Base-by-base conservation (phyloP, 1,284 basidiomycete species). In the Pulchroboletus neoregius region DNA sequence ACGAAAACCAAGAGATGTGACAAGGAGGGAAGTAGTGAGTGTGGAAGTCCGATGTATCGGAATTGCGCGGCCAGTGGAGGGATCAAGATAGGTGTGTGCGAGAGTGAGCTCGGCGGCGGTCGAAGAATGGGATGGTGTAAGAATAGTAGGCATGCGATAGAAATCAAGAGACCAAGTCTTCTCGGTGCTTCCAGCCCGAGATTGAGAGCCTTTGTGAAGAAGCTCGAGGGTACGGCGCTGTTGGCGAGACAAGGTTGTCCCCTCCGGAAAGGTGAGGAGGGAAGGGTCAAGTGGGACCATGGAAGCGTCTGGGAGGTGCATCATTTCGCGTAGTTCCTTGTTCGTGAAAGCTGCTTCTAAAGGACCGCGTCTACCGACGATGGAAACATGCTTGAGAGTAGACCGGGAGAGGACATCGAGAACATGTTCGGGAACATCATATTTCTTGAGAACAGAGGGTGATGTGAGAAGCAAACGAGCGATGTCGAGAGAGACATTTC, bases 401-500 rank as follows among this genome's bases (percentile, higher is more conserved):
- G 85, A 90, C 4, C 70, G 67, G 0, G 73, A 66, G 6, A 98
- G 76, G 7, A 84, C 74, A 1, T 82, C 78, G 5, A 98, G 72
- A 0, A 96, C 92, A 6, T 73, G 63, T 46, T 79, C 68, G 0
- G 94, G 94, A 3, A 98, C 76, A 65, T 99, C 95, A 44, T 90
- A 91, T 56, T 76, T 70, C 8, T 71, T 70, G 34, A 99, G 76
- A 5, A 72, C 68, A n/a, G 73, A 70, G 2, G 81, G 78, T 2
- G 78, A 69, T 2, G 78, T 80, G 41, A 99, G 80, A 1, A 99
- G 77, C 65, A 98, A 92, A 4, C 96, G 80, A 1, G 94, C 93
- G 13, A 96, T 78, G 58, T 99, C 96, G 18, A 99, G 73, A 4
- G 94, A 90, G 40, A 99, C 96, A 60, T 99, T 99, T 12, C 96